Percentiles rank a stretch among this genome's conserved stretches.
Evolutionary conservation across 805 yeast genomes (phyloP).

Genomic region (Spathaspora sp.): DNA sequence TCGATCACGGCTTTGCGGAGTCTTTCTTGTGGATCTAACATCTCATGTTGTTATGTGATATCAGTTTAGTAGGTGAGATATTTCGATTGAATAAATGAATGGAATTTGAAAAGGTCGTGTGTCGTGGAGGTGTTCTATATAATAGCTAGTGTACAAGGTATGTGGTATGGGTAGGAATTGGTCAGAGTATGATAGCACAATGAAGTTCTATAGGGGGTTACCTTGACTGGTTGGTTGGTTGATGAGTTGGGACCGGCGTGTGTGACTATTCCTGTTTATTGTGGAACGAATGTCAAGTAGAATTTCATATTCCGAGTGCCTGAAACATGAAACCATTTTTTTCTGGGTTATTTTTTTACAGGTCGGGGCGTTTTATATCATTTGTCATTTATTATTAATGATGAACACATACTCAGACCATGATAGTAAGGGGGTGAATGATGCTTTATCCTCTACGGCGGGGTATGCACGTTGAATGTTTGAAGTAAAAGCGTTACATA

Average conservation of each 20-base stretch:
- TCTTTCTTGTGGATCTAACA: conserved; percentile 35
- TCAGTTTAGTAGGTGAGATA: not conserved
- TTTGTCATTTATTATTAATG: not conserved
- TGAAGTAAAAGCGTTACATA: too few relatives aligned
- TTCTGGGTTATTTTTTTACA: not conserved
- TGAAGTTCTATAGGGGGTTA: not conserved
- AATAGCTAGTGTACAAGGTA: too few relatives aligned
- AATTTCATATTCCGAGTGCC: not conserved
- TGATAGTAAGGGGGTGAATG: too few relatives aligned
- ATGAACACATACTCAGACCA: not conserved
- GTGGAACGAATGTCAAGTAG: not conserved
- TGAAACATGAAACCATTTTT: not conserved
- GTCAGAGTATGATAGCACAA: too few relatives aligned
- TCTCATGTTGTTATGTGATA: conserved; percentile 7
- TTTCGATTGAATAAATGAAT: not conserved
- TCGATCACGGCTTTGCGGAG: conserved; percentile 35
- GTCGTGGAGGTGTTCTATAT: not conserved
- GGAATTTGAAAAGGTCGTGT: not conserved
- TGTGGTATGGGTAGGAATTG: too few relatives aligned
- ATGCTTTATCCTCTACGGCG: too few relatives aligned
- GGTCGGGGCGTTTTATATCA: not conserved
- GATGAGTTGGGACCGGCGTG: not conserved
- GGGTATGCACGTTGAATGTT: too few relatives aligned
- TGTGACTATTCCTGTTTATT: not conserved
- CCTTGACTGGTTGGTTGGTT: not conserved